Conservation (phyloP, 495 filamentous ascomycete species). For the Penicillium verhagenii region DNA sequence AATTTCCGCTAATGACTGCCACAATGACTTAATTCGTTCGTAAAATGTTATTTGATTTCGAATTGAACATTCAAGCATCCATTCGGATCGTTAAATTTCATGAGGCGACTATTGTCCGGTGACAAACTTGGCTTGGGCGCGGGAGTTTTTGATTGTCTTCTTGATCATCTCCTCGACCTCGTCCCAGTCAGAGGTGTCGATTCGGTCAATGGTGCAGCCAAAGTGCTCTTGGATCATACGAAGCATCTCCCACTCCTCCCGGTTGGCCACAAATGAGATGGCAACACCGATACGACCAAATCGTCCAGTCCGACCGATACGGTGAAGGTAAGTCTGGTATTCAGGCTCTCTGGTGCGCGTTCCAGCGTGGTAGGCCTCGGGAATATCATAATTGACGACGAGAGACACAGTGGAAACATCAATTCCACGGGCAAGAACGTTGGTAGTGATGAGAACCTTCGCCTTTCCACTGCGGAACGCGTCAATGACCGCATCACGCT, state of each 20-base stretch:
- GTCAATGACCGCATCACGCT: constrained; percentile 84
- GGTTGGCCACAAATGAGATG: constrained; percentile 85
- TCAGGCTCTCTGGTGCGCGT: constrained; percentile 56
- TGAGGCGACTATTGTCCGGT: neutral
- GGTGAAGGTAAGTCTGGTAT: constrained; percentile 93
- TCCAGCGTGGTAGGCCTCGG: constrained; percentile 34
- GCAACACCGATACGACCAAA: constrained; percentile 97
- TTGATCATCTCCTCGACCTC: constrained; percentile 78
- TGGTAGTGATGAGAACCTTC: constrained; percentile 98
- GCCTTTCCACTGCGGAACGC: constrained; percentile 79
- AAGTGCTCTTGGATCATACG: constrained; percentile 74
- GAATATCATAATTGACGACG: constrained; percentile 92
- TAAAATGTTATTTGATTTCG: neutral
- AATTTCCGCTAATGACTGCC: too few relatives aligned
- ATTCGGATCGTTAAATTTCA: neutral
- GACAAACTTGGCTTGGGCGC: constrained; percentile 60
- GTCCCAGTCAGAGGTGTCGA: constrained; percentile 79
- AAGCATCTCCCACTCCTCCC: constrained; percentile 70
- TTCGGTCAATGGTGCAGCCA: constrained; percentile 52
- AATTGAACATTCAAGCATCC: neutral
- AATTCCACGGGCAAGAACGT: constrained; percentile 94
- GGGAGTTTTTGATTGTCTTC: constrained; percentile 75
- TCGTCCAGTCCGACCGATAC: constrained; percentile 94
- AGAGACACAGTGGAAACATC: constrained; percentile 96
- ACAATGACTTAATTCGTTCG: too few relatives aligned